A percentile compares a stretch with the other conserved stretches of the same genome.
These are phyloP conservation scores for Paramecium caudatum DNA, from an alignment of 73 alveolate species.

Conservation along the genomic window DNA sequence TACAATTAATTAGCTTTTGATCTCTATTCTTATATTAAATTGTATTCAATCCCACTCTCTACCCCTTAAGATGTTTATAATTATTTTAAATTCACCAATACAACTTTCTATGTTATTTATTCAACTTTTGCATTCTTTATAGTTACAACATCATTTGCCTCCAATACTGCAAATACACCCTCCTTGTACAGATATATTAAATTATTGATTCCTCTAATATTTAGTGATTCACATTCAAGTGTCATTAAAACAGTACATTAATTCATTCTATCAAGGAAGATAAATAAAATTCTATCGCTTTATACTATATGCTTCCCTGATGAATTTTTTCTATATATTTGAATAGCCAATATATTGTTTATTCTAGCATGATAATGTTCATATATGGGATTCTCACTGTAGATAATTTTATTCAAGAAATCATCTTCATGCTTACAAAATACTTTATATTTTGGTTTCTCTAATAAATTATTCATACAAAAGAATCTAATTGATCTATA, in stretches of 20 bases:
- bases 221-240: conserved; percentile 55
- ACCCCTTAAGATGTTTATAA: conserved; percentile 32
- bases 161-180: conserved; percentile 59
- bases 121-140: neutral
- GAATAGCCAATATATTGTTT: conserved; percentile 23
- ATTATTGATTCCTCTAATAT: conserved; percentile 42
- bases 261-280: conserved; percentile 54
- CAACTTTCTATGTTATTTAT: conserved; percentile 12
- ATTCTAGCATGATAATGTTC: conserved; percentile 61
- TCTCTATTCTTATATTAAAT: conserved; percentile 45
- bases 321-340: neutral
- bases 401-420: neutral
- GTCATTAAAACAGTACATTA: conserved; percentile 65
- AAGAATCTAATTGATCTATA: conserved; percentile 67
- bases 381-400: conserved; percentile 50
- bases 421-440: conserved; percentile 58
- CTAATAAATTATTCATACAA: conserved; percentile 46
- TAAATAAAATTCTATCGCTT: conserved; percentile 12
- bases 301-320: conserved; percentile 26
- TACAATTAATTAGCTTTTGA: conserved; percentile 33
- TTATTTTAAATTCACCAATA: conserved; percentile 34
- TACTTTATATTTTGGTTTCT: conserved; percentile 64
- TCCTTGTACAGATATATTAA: conserved; percentile 6
- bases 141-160: conserved; percentile 10
- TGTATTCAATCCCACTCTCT: conserved; percentile 53